Percentiles rank a stretch among this genome's conserved stretches.
phyloP scores from a whole-genome alignment of 2,329 filamentous ascomycete genomes.

The Microcyclospora pomicola region DNA sequence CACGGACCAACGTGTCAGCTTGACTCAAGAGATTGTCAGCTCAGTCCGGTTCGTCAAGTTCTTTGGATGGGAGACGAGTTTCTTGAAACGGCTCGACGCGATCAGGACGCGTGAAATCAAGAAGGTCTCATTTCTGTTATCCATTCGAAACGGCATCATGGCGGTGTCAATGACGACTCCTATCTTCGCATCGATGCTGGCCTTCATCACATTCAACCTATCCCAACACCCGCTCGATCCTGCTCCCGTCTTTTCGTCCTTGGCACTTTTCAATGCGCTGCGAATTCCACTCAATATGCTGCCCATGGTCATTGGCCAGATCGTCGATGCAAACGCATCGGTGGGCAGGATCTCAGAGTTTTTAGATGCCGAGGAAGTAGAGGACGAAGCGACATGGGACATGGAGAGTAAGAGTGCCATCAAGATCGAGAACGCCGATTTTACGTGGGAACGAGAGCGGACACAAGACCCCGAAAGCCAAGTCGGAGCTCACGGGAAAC shows the following conservation, averaged over 20 bases:
- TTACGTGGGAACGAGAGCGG: constrained; percentile 70
- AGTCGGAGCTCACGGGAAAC: constrained; percentile 21
- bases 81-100: constrained; percentile 59
- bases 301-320: constrained; percentile 75
- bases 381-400: constrained; percentile 53
- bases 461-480: constrained; percentile 33
- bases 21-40: constrained; percentile 85
- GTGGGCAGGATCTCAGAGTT: constrained; percentile 79
- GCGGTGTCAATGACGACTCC: constrained; percentile 75
- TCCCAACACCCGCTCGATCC: constrained; percentile 54
- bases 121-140: constrained; percentile 70
- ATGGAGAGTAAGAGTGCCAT: constrained; percentile 43
- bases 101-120: constrained; percentile 66
- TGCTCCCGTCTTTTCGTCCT: constrained; percentile 76
- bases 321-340: constrained; percentile 79
- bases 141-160: constrained; percentile 74
- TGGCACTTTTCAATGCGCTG: constrained; percentile 85
- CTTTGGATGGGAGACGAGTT: constrained; percentile 88
- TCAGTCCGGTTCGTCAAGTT: constrained; percentile 92
- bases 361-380: constrained; percentile 68
- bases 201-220: constrained; percentile 70
- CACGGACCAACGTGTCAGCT: constrained; percentile 78
- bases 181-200: constrained; percentile 87
- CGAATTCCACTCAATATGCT: constrained; percentile 81
- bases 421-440: constrained; percentile 56